Base-by-base conservation (phyloP, 345 rosid genomes). In the Brassica juncea region DNA sequence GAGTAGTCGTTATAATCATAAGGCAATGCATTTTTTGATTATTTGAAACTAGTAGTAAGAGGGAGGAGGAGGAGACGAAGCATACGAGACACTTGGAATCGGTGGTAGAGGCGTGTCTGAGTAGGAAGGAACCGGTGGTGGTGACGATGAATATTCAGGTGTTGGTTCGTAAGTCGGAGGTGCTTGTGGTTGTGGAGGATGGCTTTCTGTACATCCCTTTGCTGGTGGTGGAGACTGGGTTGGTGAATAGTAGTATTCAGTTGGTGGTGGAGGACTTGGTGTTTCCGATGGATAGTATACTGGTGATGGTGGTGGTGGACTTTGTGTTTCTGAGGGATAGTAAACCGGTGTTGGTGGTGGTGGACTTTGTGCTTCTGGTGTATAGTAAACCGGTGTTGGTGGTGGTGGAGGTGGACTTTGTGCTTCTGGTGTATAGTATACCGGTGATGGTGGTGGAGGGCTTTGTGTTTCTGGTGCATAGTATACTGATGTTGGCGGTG, bases 61-160 rank as follows among this genome's bases (percentile, higher is more conserved):
- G 61, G 78, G 73, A 5, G 91, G 86, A 12, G 94, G 88, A 35
- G 93, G 89, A 35, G 93, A 84, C 61, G 91, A 87, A 2, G 86
- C 88, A 68, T 87, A 87, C 58, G 89, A 83, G 59, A 89, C 87
- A 59, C 89, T 90, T 62, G 74, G 32, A 6, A 83, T 59, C 32
- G 95, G 95, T 67, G 92, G 91, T 21, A 85, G 88, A 47, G 87
- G 86, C 3, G 79, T 47, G 64, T 73, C 83, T 0, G 77, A 79
- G 70, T 69, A 71, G 27, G 81, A 28, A 60, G 72, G 66, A 16
- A 78, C 34, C 2, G 84, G 76, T 15, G 84, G 84, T 1, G 84
- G 83, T 12, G 90, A 72, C 19, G 84, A 78, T 79, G 84, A 58
- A 31, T 82, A 71, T 44, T 76, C 84, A 30, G 82, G 75, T 19